Percentiles rank a stretch among this genome's conserved stretches.
phyloP scores from a whole-genome alignment of 352 stramenopile species.

The Phytophthora fragariae region DNA sequence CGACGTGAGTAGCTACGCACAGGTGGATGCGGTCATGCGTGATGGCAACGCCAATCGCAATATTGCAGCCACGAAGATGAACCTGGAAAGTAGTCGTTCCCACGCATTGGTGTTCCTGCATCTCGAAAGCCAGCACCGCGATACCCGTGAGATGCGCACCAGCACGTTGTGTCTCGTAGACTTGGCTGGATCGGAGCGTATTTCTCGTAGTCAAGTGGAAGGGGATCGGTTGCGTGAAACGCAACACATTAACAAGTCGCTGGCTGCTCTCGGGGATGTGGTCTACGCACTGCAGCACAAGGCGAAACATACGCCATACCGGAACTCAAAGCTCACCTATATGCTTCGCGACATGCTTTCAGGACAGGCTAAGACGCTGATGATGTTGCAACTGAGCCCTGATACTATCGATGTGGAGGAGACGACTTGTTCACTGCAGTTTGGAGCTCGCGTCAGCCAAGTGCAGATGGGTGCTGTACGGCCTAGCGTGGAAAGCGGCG shows the following conservation, averaged over 20 bases:
- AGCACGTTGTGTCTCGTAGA: constrained; percentile 98
- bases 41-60: constrained; percentile 87
- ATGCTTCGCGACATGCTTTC: constrained; percentile 94
- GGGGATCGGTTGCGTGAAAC: constrained; percentile 95
- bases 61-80: constrained; percentile 87
- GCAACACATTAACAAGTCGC: constrained; percentile 99
- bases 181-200: constrained; percentile 96
- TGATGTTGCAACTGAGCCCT: constrained; percentile 93
- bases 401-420: constrained; percentile 85
- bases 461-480: constrained; percentile 88
- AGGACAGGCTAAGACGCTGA: constrained; percentile 91
- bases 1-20: constrained; percentile 62
- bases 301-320: constrained; percentile 94
- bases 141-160: constrained; percentile 70
- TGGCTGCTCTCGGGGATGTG: constrained; percentile 97
- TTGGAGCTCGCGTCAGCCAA: constrained; percentile 90
- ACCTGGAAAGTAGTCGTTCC: constrained; percentile 87
- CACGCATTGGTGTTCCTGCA: constrained; percentile 87
- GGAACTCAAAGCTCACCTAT: constrained; percentile 96
- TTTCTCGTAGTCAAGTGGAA: constrained; percentile 86
- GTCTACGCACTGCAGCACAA: constrained; percentile 94
- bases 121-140: constrained; percentile 74
- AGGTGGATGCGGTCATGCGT: constrained; percentile 73
- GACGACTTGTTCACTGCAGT: constrained; percentile 90
- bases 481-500: constrained; percentile 82